Conservation (phyloP, 768 basidiomycete species). For the Aureoboletus auriporus region DNA sequence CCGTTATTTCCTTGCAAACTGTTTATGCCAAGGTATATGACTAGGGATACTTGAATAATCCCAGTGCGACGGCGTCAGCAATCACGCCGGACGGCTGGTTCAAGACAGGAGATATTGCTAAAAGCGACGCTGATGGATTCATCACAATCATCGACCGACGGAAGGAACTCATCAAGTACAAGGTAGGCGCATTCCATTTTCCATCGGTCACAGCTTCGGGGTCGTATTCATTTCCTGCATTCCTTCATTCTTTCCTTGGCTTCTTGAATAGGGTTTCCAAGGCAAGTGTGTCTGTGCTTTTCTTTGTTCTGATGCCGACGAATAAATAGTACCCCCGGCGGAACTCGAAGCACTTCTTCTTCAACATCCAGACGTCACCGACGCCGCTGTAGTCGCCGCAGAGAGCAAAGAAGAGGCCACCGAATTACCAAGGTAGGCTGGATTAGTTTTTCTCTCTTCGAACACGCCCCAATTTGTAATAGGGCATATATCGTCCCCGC, state of each 20-base stretch:
- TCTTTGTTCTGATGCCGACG: background rate
- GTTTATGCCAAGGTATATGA: background rate
- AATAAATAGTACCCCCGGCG: constrained; percentile 68
- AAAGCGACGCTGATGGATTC: constrained; percentile 63
- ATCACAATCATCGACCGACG: constrained; percentile 71
- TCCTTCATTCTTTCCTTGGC: too few relatives aligned
- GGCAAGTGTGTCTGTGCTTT: constrained; percentile 34
- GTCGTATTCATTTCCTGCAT: background rate
- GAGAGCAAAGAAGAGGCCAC: constrained; percentile 64
- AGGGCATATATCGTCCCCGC: constrained; percentile 57
- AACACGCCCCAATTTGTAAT: background rate
- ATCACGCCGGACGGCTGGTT: constrained; percentile 80
- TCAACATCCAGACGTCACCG: constrained; percentile 70
- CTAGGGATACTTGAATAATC: constrained; percentile 75
- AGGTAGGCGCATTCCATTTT: constrained; percentile 29
- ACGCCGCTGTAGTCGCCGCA: constrained; percentile 79
- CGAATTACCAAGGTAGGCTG: constrained; percentile 65
- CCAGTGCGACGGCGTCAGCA: constrained; percentile 59
- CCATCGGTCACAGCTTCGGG: background rate
- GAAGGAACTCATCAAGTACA: constrained; percentile 78
- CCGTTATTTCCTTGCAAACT: background rate
- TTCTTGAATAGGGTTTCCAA: constrained; percentile 60
- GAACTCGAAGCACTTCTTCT: constrained; percentile 78
- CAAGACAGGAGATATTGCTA: constrained; percentile 83
- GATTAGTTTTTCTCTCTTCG: background rate